These are phyloP conservation scores for Penicillium olsonii DNA, from an alignment of 2,329 filamentous ascomycete species.

Conservation along the genomic window DNA sequence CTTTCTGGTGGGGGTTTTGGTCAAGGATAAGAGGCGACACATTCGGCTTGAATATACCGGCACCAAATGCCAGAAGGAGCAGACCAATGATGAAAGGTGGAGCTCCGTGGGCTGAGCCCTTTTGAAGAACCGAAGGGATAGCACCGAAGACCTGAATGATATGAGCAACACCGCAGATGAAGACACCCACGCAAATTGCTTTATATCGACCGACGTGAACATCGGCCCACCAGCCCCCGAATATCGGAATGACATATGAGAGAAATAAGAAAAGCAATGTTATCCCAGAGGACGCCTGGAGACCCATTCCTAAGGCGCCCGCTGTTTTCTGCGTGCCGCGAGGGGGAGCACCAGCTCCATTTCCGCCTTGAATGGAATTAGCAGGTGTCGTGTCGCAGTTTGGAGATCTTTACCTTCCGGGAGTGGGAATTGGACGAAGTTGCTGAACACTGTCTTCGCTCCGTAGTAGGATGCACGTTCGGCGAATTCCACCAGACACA, in stretches of 20 bases:
- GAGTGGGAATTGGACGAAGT: conserved; percentile 63
- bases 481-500: conserved; percentile 62
- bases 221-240: conserved; percentile 37
- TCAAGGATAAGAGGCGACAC: conserved; percentile 2
- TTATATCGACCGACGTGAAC: conserved; percentile 29
- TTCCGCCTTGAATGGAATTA: conserved; percentile 11
- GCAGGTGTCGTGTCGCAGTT: neutral
- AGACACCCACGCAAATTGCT: conserved; percentile 41
- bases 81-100: conserved; percentile 44
- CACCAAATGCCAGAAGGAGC: conserved; percentile 41
- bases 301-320: conserved; percentile 61
- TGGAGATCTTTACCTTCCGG: conserved; percentile 43
- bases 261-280: conserved; percentile 55
- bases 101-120: conserved; percentile 32
- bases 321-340: conserved; percentile 45
- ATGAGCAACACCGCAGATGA: conserved; percentile 42
- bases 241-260: conserved; percentile 59
- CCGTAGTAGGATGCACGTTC: conserved; percentile 65
- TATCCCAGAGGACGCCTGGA: conserved; percentile 54
- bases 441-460: conserved; percentile 57
- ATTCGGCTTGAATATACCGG: conserved; percentile 42
- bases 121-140: conserved; percentile 44
- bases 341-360: conserved; percentile 32
- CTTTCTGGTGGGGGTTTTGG: conserved; percentile 34
- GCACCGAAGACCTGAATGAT: conserved; percentile 36